Percentiles rank a stretch among this genome's conserved stretches.
These are phyloP conservation scores for Mortierella sp. DNA, from an alignment of 371 early-diverging fungal species.

Conservation along the genomic window DNA sequence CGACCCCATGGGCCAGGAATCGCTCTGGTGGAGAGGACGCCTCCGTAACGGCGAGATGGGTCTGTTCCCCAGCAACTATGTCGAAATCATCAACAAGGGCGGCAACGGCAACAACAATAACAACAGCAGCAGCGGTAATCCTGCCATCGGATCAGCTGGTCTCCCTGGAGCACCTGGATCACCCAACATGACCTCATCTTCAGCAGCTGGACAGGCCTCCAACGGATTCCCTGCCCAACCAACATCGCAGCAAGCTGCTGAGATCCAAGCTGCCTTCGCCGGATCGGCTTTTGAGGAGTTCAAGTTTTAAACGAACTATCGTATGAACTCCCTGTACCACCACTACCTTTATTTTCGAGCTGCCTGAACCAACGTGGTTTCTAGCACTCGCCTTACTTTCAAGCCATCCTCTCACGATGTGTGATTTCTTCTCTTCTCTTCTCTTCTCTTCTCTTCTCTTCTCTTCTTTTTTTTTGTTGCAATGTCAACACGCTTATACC, in stretches of 20 bases:
- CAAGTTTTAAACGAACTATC: conserved; percentile 39
- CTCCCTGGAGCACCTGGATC: conserved; percentile 33
- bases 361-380: background rate
- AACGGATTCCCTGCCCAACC: conserved; percentile 28
- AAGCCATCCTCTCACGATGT: background rate
- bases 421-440: background rate
- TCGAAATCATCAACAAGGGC: conserved; percentile 75
- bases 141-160: conserved; percentile 1
- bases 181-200: conserved; percentile 6
- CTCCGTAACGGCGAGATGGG: conserved; percentile 87
- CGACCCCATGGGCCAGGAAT: conserved; percentile 84
- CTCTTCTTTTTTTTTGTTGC: background rate
- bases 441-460: background rate
- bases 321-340: conserved; percentile 1
- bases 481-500: conserved; percentile 22
- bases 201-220: conserved; percentile 9
- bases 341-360: background rate
- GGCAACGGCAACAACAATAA: conserved; percentile 38
- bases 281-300: conserved; percentile 57
- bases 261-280: conserved; percentile 52
- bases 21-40: conserved; percentile 95
- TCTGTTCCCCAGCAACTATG: conserved; percentile 93
- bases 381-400: background rate
- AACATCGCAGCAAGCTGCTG: conserved; percentile 44
- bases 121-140: conserved; percentile 13